Conservation (phyloP, 441 rosid genomes). For the Euphorbia schlechtendalii region DNA sequence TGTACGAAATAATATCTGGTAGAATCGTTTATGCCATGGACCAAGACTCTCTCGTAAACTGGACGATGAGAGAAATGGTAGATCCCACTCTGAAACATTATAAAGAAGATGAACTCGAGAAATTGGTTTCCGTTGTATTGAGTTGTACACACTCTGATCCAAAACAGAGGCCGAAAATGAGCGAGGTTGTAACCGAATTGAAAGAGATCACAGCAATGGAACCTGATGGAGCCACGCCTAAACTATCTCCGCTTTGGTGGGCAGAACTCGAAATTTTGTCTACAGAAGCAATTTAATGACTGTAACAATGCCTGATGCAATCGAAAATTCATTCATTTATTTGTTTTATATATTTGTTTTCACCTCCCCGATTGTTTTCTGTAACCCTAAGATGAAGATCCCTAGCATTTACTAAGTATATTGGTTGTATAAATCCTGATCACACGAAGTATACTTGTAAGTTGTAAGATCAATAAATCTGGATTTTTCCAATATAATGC, state of each 20-base stretch:
- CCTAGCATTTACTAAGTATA: conserved; percentile 8
- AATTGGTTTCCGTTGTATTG: conserved; percentile 52
- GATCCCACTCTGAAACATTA: conserved; percentile 57
- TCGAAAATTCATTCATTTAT: conserved; percentile 1
- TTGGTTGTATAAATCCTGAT: conserved; percentile 8
- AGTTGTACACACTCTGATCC: conserved; percentile 59
- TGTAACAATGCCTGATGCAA: conserved; percentile 9
- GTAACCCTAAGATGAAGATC: conserved; percentile 9
- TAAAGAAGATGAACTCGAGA: conserved; percentile 46
- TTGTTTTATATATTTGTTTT: background rate
- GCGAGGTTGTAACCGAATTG: conserved; percentile 46
- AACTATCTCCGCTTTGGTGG: conserved; percentile 89
- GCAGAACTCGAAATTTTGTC: conserved; percentile 88
- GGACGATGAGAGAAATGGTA: conserved; percentile 41
- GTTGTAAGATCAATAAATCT: conserved; percentile 6
- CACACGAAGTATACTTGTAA: background rate
- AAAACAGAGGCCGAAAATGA: conserved; percentile 51
- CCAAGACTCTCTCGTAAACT: conserved; percentile 33
- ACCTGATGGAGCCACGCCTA: conserved; percentile 68
- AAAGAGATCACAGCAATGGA: conserved; percentile 61
- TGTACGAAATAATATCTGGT: conserved; percentile 71
- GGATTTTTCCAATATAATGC: background rate
- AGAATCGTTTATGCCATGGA: conserved; percentile 44
- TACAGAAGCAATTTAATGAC: conserved; percentile 37
- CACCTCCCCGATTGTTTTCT: no score